phyloP scores from a whole-genome alignment of 202 grass and related monocot genomes.

The Alloteropsis angusta region DNA sequence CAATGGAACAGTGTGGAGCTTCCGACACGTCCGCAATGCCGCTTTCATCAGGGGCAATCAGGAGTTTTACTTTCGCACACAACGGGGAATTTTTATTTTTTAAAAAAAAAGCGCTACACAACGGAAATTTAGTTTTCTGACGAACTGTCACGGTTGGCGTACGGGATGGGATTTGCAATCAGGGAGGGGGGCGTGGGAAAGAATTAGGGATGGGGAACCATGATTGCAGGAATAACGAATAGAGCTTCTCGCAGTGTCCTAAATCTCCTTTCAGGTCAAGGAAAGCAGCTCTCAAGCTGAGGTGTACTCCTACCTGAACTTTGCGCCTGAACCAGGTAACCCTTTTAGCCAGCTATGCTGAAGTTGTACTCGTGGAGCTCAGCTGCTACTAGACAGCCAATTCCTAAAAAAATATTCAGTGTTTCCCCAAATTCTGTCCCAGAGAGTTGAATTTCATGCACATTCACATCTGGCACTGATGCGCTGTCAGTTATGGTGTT shows the following conservation, averaged over 20 bases:
- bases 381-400: not conserved
- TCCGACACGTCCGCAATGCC: not conserved
- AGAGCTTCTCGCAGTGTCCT: not conserved
- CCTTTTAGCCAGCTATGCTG: not conserved
- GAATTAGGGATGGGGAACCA: not conserved
- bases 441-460: not conserved
- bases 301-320: not conserved
- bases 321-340: not conserved
- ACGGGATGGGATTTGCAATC: not conserved
- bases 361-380: not conserved
- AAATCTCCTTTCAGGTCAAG: not conserved
- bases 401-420: not conserved
- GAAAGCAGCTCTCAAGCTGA: constrained; percentile 13
- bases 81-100: not conserved
- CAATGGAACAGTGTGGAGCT: not conserved
- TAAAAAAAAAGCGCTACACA: not conserved
- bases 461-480: not conserved
- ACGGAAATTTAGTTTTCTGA: constrained; percentile 12
- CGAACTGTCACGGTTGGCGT: constrained; percentile 11
- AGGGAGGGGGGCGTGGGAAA: not conserved
- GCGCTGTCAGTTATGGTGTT: not conserved
- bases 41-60: constrained; percentile 29
- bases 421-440: not conserved
- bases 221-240: not conserved
- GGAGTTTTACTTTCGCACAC: constrained; percentile 22